Evolutionary conservation across 23 red algal species (phyloP), one percentile per base, ranked within the genome.

Genomic region (Cyanidioschyzon merolae): DNA sequence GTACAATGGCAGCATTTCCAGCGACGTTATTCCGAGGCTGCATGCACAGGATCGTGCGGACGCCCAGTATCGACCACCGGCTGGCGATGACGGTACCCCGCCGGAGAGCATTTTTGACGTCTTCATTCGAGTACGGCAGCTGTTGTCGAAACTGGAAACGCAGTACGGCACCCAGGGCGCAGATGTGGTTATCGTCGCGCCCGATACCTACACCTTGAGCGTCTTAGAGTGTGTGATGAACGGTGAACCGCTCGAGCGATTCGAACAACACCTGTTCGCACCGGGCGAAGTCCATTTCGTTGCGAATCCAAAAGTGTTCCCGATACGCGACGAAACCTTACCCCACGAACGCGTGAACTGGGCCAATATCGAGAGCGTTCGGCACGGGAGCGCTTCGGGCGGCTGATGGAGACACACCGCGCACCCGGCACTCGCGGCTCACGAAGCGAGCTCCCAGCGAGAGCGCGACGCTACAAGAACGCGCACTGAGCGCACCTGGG

Each of bases 41-140:
- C 50, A 41, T 0, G 82, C 67, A 16, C 68, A 77, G 24, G 90
- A 95, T 16, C 74, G 37, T 24, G 75, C 31, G 18, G 79, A 83
- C 35, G 75, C 74, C 0, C 57, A 2, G 15, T 68, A 57, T 76
- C 77, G 86, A 50, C 82, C 83, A 17, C 57, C 58, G 59, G 58
- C 87, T 7, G 90, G 86, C 67, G 90, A 95, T 27, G 90, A 95
- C 76, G 90, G 90, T 37, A 95, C 90, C 34, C 90, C 90, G 0
- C 88, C 88, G 75, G 90, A 95, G 68, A 86, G 81, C 41, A 26
- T 85, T 7, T 54, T 86, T 29, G 90, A 95, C 68, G 90, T 95
- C 17, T 89, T 83, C 86, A 83, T 95, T 24, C 67, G 90, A 16
- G 83, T 89, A 18, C 80, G 81, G 26, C 85, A 95, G 57, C 74